Conservation (phyloP, 2,329 filamentous ascomycete species). For the Aspergillus persii region DNA sequence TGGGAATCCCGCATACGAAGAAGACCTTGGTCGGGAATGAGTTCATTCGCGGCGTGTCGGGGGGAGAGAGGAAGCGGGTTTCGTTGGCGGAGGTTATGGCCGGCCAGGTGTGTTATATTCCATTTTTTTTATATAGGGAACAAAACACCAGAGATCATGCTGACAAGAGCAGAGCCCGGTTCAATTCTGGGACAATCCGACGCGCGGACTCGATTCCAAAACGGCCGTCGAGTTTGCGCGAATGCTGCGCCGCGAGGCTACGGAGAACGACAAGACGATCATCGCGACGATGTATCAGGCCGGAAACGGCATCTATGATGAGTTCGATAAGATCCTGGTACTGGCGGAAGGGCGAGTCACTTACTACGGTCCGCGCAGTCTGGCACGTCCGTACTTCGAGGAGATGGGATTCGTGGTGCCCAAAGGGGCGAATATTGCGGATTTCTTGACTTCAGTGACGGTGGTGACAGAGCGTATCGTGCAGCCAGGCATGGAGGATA, state of each 20-base stretch:
- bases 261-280: slow-evolving; percentile 57
- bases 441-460: slow-evolving; percentile 65
- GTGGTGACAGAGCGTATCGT: slow-evolving; percentile 52
- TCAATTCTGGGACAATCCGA: slow-evolving; percentile 66
- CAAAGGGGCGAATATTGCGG: slow-evolving; percentile 61
- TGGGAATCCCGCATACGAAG: slow-evolving; percentile 50
- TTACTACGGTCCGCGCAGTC: slow-evolving; percentile 59
- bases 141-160: not conserved
- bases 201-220: slow-evolving; percentile 63
- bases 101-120: slow-evolving; percentile 45
- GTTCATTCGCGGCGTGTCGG: slow-evolving; percentile 64
- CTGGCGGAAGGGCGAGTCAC: slow-evolving; percentile 63
- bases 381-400: slow-evolving; percentile 63
- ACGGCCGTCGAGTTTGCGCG: slow-evolving; percentile 60
- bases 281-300: slow-evolving; percentile 68
- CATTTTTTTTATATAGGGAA: not conserved
- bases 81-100: slow-evolving; percentile 60
- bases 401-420: slow-evolving; percentile 61
- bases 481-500: slow-evolving; percentile 28
- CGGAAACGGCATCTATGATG: slow-evolving; percentile 64
- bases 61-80: slow-evolving; percentile 67
- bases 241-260: slow-evolving; percentile 59
- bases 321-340: slow-evolving; percentile 68
- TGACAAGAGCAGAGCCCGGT: slow-evolving; percentile 43
- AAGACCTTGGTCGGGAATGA: slow-evolving; percentile 67